These are phyloP conservation scores for Coccomyxa sp. DNA, from an alignment of 139 green algal genomes.

Conservation along the genomic window DNA sequence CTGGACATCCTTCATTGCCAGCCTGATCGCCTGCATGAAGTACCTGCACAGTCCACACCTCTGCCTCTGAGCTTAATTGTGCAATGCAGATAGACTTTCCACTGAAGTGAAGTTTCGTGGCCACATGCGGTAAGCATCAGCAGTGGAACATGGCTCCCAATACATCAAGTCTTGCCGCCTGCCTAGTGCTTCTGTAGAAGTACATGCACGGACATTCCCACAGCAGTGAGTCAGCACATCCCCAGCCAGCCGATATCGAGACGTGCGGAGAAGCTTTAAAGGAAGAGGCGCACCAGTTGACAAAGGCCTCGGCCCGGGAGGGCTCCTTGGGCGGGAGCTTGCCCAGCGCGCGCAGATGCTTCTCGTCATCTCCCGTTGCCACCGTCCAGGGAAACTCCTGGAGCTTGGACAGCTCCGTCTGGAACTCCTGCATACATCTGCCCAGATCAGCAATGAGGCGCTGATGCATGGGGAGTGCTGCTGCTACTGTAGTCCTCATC, in stretches of 20 bases:
- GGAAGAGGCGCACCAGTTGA: neutral
- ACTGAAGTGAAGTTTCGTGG: no score
- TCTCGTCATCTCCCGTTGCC: constrained; percentile 4
- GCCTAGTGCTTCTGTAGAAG: no score
- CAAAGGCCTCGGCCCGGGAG: neutral
- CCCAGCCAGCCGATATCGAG: no score
- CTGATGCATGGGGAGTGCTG: neutral
- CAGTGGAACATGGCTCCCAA: no score
- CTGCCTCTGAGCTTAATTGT: no score
- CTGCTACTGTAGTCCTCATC: neutral
- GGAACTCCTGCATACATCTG: neutral
- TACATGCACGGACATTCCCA: no score
- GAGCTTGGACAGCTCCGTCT: neutral
- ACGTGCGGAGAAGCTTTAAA: no score
- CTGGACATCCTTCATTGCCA: neutral
- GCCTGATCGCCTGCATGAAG: neutral
- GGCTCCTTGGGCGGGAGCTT: neutral
- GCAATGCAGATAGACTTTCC: no score
- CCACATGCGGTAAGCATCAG: no score
- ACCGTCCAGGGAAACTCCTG: constrained; percentile 12
- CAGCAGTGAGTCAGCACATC: no score
- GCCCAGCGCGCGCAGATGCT: neutral
- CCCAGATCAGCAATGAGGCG: neutral
- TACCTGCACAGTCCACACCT: neutral
- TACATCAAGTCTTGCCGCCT: no score